These are phyloP conservation scores for Eremochloa ophiuroides DNA, from an alignment of 176 grass and related monocot species.

Conservation along the genomic window DNA sequence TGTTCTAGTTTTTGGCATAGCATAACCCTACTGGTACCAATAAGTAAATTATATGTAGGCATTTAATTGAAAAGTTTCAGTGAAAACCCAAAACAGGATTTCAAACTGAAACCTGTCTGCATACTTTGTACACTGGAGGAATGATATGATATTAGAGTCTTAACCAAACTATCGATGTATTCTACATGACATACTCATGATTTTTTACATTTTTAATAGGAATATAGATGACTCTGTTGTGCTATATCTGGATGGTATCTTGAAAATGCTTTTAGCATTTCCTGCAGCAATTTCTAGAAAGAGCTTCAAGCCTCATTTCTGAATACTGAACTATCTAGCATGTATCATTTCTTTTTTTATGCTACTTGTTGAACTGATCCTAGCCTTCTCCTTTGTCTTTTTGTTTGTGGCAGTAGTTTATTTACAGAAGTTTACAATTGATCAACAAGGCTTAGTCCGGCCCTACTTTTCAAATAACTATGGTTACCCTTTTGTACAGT, in stretches of 20 bases:
- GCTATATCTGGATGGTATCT: not conserved
- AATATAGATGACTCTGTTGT: not conserved
- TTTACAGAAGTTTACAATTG: not conserved
- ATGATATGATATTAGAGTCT: not conserved
- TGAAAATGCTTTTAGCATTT: not conserved
- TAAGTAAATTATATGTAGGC: not conserved
- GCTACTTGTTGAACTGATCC: not conserved
- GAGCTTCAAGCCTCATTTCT: not conserved
- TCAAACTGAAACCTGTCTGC: not conserved
- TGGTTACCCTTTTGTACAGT: constrained; percentile 8
- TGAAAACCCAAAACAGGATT: not conserved
- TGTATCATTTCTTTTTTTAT: not conserved
- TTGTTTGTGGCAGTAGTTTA: not conserved
- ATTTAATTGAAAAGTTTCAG: not conserved
- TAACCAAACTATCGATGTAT: not conserved
- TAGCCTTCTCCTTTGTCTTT: not conserved
- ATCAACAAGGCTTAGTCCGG: not conserved
- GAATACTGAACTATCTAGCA: not conserved
- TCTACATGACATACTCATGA: not conserved
- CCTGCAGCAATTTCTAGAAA: not conserved
- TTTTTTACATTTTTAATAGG: not conserved
- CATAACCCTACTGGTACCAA: not conserved
- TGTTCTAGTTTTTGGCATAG: not conserved
- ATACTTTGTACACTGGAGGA: not conserved
- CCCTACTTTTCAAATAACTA: not conserved